Evolutionary conservation across 1,139 yeast genomes (phyloP).

Genomic region (Taphrina sp.): DNA sequence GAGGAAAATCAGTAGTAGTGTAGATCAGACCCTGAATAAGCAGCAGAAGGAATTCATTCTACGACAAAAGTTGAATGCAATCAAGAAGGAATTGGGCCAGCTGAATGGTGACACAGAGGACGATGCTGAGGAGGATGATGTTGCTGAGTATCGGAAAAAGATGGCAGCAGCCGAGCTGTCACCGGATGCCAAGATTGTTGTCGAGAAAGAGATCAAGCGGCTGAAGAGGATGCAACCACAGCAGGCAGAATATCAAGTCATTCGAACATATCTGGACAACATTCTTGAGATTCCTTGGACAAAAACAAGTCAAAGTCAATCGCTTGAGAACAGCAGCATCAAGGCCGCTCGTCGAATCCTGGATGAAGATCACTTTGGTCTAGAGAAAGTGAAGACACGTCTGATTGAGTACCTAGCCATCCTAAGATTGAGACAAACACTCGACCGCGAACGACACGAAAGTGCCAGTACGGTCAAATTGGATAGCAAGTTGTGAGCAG

Average conservation of each 20-base stretch:
- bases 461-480: constrained; percentile 10
- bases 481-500: constrained; percentile 16
- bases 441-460: constrained; percentile 18
- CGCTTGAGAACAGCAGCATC: constrained; percentile 50
- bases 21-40: constrained; percentile 39
- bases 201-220: constrained; percentile 63
- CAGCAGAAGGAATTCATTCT: constrained; percentile 42
- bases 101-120: constrained; percentile 39
- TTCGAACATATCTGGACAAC: constrained; percentile 68
- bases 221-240: constrained; percentile 62
- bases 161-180: constrained; percentile 42
- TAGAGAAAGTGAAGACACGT: constrained; percentile 74
- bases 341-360: constrained; percentile 58
- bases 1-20: constrained; percentile 39
- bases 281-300: constrained; percentile 61
- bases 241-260: constrained; percentile 72
- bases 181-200: constrained; percentile 47
- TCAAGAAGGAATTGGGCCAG: constrained; percentile 42
- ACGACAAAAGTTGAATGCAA: constrained; percentile 40
- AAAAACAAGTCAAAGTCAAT: constrained; percentile 41
- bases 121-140: constrained; percentile 43
- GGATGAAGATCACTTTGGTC: constrained; percentile 80
- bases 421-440: constrained; percentile 54
- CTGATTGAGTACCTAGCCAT: constrained; percentile 79
- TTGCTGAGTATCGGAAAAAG: constrained; percentile 42